A percentile compares a stretch with the other conserved stretches of the same genome.
These are phyloP conservation scores for Chaetoscypha palmicola DNA, from an alignment of 2,329 filamentous ascomycete species.

Conservation along the genomic window DNA sequence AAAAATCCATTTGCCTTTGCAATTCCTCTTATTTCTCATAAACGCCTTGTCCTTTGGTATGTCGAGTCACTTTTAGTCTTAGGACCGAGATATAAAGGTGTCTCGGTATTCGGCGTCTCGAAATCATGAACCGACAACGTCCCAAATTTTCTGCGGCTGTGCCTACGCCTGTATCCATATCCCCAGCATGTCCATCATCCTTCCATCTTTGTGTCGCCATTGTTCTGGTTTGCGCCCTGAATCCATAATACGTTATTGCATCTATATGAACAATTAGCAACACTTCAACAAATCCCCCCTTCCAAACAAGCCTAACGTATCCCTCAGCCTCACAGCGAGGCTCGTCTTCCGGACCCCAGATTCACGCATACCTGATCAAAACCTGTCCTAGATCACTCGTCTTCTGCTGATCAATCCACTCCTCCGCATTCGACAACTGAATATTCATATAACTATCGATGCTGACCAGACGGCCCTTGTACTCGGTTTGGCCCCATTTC, in stretches of 20 bases:
- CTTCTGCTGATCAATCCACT: conserved; percentile 83
- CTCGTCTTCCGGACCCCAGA: neutral
- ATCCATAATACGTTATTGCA: conserved; percentile 99
- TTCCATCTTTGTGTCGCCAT: conserved; percentile 52
- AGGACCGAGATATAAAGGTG: no score
- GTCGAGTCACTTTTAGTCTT: conserved; percentile 9
- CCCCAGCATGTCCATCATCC: no score
- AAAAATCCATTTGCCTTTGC: conserved; percentile 15
- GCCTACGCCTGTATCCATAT: no score
- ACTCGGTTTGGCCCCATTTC: conserved; percentile 98
- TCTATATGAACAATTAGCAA: conserved; percentile 36
- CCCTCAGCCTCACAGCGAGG: neutral
- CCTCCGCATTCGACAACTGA: conserved; percentile 82
- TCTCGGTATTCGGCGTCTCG: no score
- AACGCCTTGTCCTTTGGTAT: conserved; percentile 25
- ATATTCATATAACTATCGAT: conserved; percentile 99
- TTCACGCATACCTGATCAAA: conserved; percentile 66
- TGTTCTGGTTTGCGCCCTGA: conserved; percentile 47
- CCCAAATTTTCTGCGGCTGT: no score
- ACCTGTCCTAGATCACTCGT: conserved; percentile 84
- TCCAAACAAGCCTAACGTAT: neutral
- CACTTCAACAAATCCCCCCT: conserved; percentile 2
- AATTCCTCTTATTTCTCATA: conserved; percentile 18
- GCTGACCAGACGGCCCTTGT: conserved; percentile 86
- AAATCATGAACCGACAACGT: no score